Base-by-base conservation (phyloP, 108 stramenopile genomes). In the Cylindrotheca closterium region DNA sequence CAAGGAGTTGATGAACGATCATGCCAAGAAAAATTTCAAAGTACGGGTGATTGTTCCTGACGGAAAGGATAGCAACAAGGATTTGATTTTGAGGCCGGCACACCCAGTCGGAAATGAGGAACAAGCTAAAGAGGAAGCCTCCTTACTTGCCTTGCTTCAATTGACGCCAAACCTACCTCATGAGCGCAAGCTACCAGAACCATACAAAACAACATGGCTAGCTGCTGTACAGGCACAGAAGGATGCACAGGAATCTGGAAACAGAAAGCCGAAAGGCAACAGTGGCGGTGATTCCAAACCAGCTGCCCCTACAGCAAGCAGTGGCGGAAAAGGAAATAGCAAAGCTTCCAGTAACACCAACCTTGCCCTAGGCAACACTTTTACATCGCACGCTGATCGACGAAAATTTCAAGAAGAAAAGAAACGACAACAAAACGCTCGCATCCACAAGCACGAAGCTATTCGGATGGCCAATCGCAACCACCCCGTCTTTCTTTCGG, bases 131-230 rank as follows among this genome's bases (percentile, higher is more conserved):
- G 91, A 98, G 73, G 90, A 95, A 56, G 86, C 85, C 2, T 88
- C 89, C 3, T 69, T 98, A 33, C 63, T 98, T 53, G 97, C 93
- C 15, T 66, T 98, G 58, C 51, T 84, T 53, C 85, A 90, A 30
- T 52, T 96, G 26, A 88, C 88, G 27, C 86, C 84, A 24, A 79
- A 57, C 3, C 56, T 95, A 17, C 96, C 94, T 0, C 94, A 95
- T 59, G 97, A 98, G 70, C 63, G 91, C 30, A 92, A 89, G 30
- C 65, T 98, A 1, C 95, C 95, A 25, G 95, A 98, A 67, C 97
- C 97, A 15, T 98, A 94, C 75, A 80, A 78, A 21, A 73, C 87
- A 18, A 87, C 92, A 3, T 98, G 91, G 86, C 54, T 90, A 60
- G 67, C 75, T 47, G 85, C 88, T 4, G 58, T 87, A 48, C 55